Percentiles rank a stretch among this genome's conserved stretches.
Conservation (phyloP, 2,329 filamentous ascomycete species). For the Trichoderma koningii region DNA sequence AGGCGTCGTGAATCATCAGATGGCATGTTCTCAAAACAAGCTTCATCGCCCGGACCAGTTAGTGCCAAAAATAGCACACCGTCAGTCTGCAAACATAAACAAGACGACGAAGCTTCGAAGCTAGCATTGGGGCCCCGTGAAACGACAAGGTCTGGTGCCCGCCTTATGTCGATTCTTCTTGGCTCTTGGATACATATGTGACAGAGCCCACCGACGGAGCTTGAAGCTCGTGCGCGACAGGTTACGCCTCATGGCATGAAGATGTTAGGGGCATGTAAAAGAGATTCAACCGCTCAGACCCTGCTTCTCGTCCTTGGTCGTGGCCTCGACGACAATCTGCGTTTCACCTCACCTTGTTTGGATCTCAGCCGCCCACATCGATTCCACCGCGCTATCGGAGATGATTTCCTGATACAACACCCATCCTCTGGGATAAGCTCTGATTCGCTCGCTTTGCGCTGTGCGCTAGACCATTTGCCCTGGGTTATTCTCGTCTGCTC, state of each 20-base stretch:
- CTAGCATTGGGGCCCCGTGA: conserved; percentile 14
- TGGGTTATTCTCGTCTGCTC: conserved; percentile 7
- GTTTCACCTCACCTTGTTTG: conserved; percentile 25
- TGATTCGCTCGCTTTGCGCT: conserved; percentile 14
- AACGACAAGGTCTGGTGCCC: conserved; percentile 8
- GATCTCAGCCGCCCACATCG: conserved; percentile 27
- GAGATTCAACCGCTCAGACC: too few species aligned
- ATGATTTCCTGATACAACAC: conserved; percentile 29
- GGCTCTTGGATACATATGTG: too few species aligned
- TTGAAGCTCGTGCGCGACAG: neutral
- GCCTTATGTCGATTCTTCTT: neutral
- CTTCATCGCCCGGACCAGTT: neutral
- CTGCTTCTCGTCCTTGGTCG: neutral
- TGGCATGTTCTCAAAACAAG: conserved; percentile 1
- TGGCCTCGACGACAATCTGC: neutral
- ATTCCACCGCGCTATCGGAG: conserved; percentile 25
- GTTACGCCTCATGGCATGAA: neutral
- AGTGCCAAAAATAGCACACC: conserved; percentile 3
- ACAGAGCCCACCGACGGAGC: too few species aligned
- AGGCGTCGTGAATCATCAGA: neutral
- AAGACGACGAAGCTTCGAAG: conserved; percentile 8
- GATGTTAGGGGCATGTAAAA: neutral
- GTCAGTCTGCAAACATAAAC: conserved; percentile 21
- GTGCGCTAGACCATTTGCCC: neutral
- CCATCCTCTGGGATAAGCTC: conserved; percentile 5